Evolutionary conservation across 2,329 filamentous ascomycete genomes (phyloP), one percentile per base, ranked within the genome.

Genomic region (Cercospora sojina): DNA sequence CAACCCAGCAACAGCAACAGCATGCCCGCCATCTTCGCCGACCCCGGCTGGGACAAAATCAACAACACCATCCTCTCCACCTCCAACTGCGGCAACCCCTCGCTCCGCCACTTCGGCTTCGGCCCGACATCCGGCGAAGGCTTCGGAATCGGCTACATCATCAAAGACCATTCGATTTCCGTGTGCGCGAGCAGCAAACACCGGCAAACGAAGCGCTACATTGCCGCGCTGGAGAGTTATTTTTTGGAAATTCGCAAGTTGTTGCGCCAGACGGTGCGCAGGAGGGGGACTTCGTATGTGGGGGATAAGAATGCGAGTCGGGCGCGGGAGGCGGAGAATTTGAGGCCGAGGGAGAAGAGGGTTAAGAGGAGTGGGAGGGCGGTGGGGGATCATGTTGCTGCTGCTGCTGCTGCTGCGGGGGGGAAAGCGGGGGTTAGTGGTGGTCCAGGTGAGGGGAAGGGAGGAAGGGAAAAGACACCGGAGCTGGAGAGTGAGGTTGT

Each of bases 51-150:
- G 93, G 94, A 98, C 79, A 93, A 91, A 77, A 87, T 97, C 71
- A 98, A 98, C 82, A 96, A 87, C 69, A 98, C 94, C 8, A 92
- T 98, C 70, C 83, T 99, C 43, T 96, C 92, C 6, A 98, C 95
- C 0, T 97, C 93, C n/a, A 99, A 99, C 83, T 99, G 95, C 79
- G 95, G 95, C 66, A 99, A 98, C 79, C 95, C 95, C 0, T 92
- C 90, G 0, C 87, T 99, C 18, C 89, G 95, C 1, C 94, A 98
- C 74, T 99, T 99, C 74, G 95, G 95, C 3, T 99, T 99, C 77
- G 95, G 95, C 0, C 95, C 95, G 1, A 96, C 94, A 0, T 94
- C 91, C 0, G 94, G 89, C 2, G 93, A 97, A 71, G 95, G 95
- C 0, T 98, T 98, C 76, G 95, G 95, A 31, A 97, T 99, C 64